phyloP scores from a whole-genome alignment of 345 rosid species.

The Brassica napus region Da-Ae NC_063436.1:20230501-20231000 shows the following conservation, averaged over 20 bases:
- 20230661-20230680: slow-evolving; percentile 19
- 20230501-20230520: neutral
- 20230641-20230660: slow-evolving; percentile 19
- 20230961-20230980: too few relatives aligned
- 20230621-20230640: slow-evolving; percentile 33
- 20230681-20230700: slow-evolving; percentile 31
- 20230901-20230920: neutral
- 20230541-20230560: slow-evolving; percentile 24
- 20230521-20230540: slow-evolving; percentile 15
- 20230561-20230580: neutral
- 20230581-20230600: slow-evolving; percentile 12
- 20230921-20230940: neutral
- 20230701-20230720: slow-evolving; percentile 30
- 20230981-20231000: too few relatives aligned
- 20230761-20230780: neutral
- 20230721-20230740: slow-evolving; percentile 22
- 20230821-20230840: neutral
- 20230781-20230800: neutral
- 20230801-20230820: neutral
- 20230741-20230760: neutral
- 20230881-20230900: neutral
- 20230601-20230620: slow-evolving; percentile 17
- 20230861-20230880: neutral
- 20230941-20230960: neutral
- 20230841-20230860: neutral